These are phyloP conservation scores for Alternaria triticimaculans DNA, from an alignment of 2,329 filamentous ascomycete species.

Conservation along the genomic window DNA sequence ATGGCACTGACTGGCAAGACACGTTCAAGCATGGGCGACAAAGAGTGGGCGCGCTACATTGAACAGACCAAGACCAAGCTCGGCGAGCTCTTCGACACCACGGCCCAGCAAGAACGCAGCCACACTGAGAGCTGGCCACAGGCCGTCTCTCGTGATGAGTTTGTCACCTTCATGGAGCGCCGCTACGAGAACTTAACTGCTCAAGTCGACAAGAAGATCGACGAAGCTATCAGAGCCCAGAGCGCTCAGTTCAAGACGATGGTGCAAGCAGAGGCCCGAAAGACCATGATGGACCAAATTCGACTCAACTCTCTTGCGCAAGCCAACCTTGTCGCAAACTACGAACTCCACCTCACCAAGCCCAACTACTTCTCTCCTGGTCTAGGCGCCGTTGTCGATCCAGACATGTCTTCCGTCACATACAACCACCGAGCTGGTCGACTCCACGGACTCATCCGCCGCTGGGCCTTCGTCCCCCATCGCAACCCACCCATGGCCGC, in stretches of 20 bases:
- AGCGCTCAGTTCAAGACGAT: slow-evolving; percentile 23
- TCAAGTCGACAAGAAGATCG: slow-evolving; percentile 35
- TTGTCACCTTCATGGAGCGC: slow-evolving; percentile 48
- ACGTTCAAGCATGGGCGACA: slow-evolving; percentile 51
- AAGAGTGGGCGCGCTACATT: slow-evolving; percentile 62
- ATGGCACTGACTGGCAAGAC: slow-evolving; percentile 66
- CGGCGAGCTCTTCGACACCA: slow-evolving; percentile 30
- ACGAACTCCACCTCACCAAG: slow-evolving; percentile 41
- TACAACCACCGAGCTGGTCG: slow-evolving; percentile 22
- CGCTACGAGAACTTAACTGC: slow-evolving; percentile 28
- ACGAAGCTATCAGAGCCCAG: slow-evolving; percentile 24
- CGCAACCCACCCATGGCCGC: slow-evolving; percentile 60
- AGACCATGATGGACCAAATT: slow-evolving; percentile 41
- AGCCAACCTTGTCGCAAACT: slow-evolving; percentile 41
- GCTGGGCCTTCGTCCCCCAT: slow-evolving; percentile 24
- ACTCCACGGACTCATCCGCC: slow-evolving; percentile 5
- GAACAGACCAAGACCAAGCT: slow-evolving; percentile 55
- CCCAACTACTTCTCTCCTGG: slow-evolving; percentile 77
- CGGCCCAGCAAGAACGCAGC: slow-evolving; percentile 5
- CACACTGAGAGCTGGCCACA: slow-evolving; percentile 12
- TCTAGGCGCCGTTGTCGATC: slow-evolving; percentile 71
- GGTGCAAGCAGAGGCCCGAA: slow-evolving; percentile 32
- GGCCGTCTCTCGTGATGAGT: slow-evolving; percentile 57
- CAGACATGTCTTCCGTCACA: slow-evolving; percentile 64
- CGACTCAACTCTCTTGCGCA: slow-evolving; percentile 41